phyloP scores from a whole-genome alignment of 164 flowering plant species.

The Protea cynaroides region DNA sequence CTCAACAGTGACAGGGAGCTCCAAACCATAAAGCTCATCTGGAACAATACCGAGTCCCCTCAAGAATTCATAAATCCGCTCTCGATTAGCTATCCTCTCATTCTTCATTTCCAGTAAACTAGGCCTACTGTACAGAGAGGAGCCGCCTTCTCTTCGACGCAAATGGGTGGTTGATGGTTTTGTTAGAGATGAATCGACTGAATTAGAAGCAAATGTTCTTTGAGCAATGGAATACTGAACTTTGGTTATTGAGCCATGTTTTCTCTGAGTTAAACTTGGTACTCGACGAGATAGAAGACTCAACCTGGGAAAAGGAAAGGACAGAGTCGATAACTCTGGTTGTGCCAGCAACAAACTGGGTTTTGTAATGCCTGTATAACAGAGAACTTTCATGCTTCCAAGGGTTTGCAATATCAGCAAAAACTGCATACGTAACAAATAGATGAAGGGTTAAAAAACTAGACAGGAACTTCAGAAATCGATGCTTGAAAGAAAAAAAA shows the following conservation, averaged over 20 bases:
- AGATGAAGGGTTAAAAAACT: too few relatives aligned
- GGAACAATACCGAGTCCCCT: constrained; percentile 67
- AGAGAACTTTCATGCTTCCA: constrained; percentile 40
- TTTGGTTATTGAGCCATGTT: constrained; percentile 24
- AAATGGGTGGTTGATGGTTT: constrained; percentile 19
- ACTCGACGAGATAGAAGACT: constrained; percentile 13
- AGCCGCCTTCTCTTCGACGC: constrained; percentile 26
- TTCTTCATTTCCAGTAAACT: constrained; percentile 83
- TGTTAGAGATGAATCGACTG: constrained; percentile 25
- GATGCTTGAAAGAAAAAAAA: too few relatives aligned
- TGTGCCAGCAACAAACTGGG: constrained; percentile 48
- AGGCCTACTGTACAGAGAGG: constrained; percentile 72
- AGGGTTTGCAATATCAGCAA: neutral
- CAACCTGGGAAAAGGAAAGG: constrained; percentile 18
- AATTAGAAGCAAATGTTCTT: constrained; percentile 31
- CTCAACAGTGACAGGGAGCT: constrained; percentile 83
- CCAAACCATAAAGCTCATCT: constrained; percentile 88
- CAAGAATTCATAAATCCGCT: constrained; percentile 69
- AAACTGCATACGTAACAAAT: constrained; percentile 1
- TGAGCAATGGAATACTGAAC: constrained; percentile 30
- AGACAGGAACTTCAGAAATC: too few relatives aligned
- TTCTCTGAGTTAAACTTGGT: constrained; percentile 21
- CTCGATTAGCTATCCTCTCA: constrained; percentile 62
- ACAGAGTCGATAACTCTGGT: constrained; percentile 37
- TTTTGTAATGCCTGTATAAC: constrained; percentile 36